Percentiles rank a stretch among this genome's conserved stretches.
These are phyloP conservation scores for Tricholoma terreum DNA, from an alignment of 768 basidiomycete genomes.

Conservation along the genomic window DNA sequence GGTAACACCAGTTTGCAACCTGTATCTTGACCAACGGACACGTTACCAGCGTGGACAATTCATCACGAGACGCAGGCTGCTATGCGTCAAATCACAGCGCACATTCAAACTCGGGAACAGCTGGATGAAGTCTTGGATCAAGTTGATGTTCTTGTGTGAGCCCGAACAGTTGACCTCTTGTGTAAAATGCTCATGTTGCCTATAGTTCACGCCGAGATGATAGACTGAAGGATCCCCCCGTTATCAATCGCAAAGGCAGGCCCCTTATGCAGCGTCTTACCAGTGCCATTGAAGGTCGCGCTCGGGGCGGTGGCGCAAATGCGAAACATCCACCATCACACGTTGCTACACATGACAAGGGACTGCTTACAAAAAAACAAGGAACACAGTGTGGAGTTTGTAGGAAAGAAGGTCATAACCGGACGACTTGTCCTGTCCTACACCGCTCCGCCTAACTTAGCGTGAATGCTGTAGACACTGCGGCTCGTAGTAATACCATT, in stretches of 20 bases:
- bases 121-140: slow-evolving; percentile 15
- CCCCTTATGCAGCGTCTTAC: slow-evolving; percentile 14
- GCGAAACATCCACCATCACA: no score
- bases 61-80: slow-evolving; percentile 21
- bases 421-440: slow-evolving; percentile 4
- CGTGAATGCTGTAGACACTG: no score
- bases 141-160: slow-evolving; percentile 9
- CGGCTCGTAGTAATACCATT: not conserved
- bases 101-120: slow-evolving; percentile 23
- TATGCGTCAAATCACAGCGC: slow-evolving; percentile 14
- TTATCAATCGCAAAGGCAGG: slow-evolving; percentile 14
- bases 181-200: not conserved
- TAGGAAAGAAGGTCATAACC: slow-evolving; percentile 8
- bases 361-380: not conserved
- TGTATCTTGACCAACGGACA: slow-evolving; percentile 14
- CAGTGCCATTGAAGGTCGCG: slow-evolving; percentile 12
- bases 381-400: slow-evolving; percentile 8
- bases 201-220: not conserved
- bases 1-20: not conserved
- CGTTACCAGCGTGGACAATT: slow-evolving; percentile 16
- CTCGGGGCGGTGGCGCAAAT: slow-evolving; percentile 10
- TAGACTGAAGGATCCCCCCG: slow-evolving; percentile 13
- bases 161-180: not conserved
- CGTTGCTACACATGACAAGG: not conserved
- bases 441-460: no score